Evolutionary conservation across 140 eudicot species (phyloP).

Genomic region (Cichorium intybus): DNA sequence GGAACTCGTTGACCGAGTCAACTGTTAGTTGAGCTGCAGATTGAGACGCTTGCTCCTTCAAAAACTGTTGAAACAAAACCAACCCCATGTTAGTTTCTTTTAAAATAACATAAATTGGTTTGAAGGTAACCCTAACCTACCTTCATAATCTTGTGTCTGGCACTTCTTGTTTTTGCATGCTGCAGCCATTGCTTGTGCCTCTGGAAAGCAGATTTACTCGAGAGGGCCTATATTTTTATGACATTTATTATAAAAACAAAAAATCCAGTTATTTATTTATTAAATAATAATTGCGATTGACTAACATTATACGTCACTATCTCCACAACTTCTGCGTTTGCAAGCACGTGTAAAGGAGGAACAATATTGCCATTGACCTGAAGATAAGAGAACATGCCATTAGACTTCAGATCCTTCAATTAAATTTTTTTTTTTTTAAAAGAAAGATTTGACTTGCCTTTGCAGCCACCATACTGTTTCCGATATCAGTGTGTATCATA

Average conservation of each 20-base stretch:
- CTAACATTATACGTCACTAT: constrained; percentile 80
- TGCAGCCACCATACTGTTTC: constrained; percentile 98
- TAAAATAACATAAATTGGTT: too few species aligned
- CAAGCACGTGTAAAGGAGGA: constrained; percentile 81
- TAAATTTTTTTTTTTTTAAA: too few species aligned
- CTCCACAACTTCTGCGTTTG: constrained; percentile 97
- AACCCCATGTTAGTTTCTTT: too few species aligned
- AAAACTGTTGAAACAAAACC: constrained; percentile 47
- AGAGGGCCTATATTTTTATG: constrained; percentile 57
- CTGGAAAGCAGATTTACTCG: constrained; percentile 88
- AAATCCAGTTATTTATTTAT: constrained; percentile 11
- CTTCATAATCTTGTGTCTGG: constrained; percentile 89
- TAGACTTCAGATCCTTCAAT: constrained; percentile 2
- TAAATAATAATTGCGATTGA: constrained; percentile 8
- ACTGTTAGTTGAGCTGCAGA: constrained; percentile 68
- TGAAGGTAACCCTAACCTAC: constrained; percentile 50
- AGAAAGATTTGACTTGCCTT: constrained; percentile 44
- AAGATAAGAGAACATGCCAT: constrained; percentile 10
- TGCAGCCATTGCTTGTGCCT: constrained; percentile 93
- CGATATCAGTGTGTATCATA: constrained; percentile 89
- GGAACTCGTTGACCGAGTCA: constrained; percentile 65
- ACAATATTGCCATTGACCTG: constrained; percentile 97
- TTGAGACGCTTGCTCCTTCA: constrained; percentile 88
- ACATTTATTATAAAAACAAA: not conserved
- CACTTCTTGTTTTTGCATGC: constrained; percentile 97